Conservation (phyloP, 176 grass and related monocot genomes). For the Guadua angustifolia region DNA sequence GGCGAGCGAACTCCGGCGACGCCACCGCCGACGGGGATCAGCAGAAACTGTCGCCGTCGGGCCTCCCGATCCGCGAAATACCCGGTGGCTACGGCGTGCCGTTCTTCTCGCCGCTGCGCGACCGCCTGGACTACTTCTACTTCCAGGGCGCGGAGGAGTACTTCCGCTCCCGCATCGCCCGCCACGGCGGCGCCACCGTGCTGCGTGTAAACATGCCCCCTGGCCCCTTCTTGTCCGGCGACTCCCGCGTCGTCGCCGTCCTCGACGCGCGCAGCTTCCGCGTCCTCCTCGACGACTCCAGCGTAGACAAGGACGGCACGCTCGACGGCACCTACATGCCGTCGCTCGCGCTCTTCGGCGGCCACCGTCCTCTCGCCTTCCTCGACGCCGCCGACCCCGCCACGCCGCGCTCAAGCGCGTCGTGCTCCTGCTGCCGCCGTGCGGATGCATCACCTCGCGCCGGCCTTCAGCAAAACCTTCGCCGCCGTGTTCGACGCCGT, state of each 20-base stretch:
- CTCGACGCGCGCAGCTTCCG: conserved; percentile 76
- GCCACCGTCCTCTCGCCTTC: conserved; percentile 62
- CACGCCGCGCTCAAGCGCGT: conserved; percentile 68
- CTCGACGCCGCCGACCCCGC: conserved; percentile 61
- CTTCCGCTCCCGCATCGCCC: conserved; percentile 68
- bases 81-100: conserved; percentile 66
- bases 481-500: conserved; percentile 45
- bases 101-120: conserved; percentile 57
- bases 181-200: conserved; percentile 70
- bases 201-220: conserved; percentile 70
- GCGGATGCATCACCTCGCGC: conserved; percentile 48
- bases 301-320: conserved; percentile 67
- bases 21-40: background rate
- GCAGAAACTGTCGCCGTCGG: conserved; percentile 48
- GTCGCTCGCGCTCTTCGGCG: conserved; percentile 57
- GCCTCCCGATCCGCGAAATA: conserved; percentile 55
- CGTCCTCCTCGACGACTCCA: conserved; percentile 62
- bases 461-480: conserved; percentile 51
- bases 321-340: conserved; percentile 78
- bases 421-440: conserved; percentile 51
- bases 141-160: conserved; percentile 62
- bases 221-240: conserved; percentile 49
- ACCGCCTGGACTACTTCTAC: conserved; percentile 83
- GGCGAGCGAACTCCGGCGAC: background rate
- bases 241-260: conserved; percentile 69